Evolutionary conservation across 140 eudicot genomes (phyloP).

Genomic region (Oenanthe javanica): DNA sequence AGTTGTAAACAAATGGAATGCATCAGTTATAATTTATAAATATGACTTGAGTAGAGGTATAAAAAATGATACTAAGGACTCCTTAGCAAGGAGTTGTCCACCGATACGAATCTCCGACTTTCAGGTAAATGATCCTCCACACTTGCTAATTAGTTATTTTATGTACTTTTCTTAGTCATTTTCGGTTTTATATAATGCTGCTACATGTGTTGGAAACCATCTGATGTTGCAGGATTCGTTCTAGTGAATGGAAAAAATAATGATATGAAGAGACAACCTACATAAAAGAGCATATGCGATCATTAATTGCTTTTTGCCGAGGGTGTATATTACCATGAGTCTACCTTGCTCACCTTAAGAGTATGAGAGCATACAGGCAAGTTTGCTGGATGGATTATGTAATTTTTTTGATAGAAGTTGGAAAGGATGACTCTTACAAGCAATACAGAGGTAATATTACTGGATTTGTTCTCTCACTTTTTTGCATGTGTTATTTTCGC

Average conservation of each 20-base stretch:
- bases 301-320: neutral
- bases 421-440: neutral
- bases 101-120: neutral
- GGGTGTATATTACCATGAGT: neutral
- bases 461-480: neutral
- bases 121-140: neutral
- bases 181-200: neutral
- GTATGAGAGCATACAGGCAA: neutral
- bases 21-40: neutral
- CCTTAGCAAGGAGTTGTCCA: neutral
- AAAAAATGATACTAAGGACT: neutral
- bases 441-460: neutral
- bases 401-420: neutral
- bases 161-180: neutral
- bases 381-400: neutral
- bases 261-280: neutral
- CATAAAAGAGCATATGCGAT: neutral
- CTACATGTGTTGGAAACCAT: neutral
- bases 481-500: neutral
- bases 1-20: no score
- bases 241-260: neutral
- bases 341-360: neutral
- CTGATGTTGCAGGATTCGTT: neutral
- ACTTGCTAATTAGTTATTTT: neutral
- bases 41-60: neutral